Evolutionary conservation across 1,284 basidiomycete species (phyloP), one percentile per base, ranked within the genome.

Genomic region (Kwoniella shivajii): DNA sequence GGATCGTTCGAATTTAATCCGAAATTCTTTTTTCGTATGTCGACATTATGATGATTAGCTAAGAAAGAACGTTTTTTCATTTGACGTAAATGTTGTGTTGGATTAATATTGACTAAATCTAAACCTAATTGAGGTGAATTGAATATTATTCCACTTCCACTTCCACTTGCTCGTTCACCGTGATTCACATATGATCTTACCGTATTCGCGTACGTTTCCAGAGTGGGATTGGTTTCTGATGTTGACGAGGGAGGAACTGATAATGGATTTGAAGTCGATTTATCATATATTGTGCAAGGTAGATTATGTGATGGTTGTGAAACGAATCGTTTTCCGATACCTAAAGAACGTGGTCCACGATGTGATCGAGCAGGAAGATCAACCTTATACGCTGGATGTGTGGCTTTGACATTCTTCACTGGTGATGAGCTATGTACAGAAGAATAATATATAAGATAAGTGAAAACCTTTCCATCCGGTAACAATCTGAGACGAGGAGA

Each of bases 41-140:
- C n/a, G n/a, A n/a, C n/a, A n/a, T n/a, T n/a, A n/a, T n/a, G n/a
- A n/a, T n/a, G n/a, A n/a, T 26, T 43, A 3, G 9, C 16, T 18
- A 22, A 22, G 16, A 59, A 37, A 31, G 56, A 54, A 27, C 63
- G 59, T 44, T 59, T 61, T 49, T 59, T 61, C 59, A 64, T 59
- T 24, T 50, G 38, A 18, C 57, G 56, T 6, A 64, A 37, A 44
- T 64, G 63, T 26, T 59, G 54, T 1, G 56, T 47, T 3, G 63
- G 63, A 30, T 59, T 60, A 6, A 56, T 45, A 14, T 64, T 54
- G 13, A 49, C 57, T 7, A 64, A 27, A 10, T 54, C 50, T n/a
- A 61, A 20, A 10, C 56, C 62, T 11, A 64, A 27, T 22, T 50
- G 55, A 26, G 62, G 62, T 3, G 62, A 64, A 26, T 54, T 59